A percentile compares a stretch with the other conserved stretches of the same genome.
phyloP scores from a whole-genome alignment of 2,329 filamentous ascomycete species.

The Zopfia rhizophila region DNA sequence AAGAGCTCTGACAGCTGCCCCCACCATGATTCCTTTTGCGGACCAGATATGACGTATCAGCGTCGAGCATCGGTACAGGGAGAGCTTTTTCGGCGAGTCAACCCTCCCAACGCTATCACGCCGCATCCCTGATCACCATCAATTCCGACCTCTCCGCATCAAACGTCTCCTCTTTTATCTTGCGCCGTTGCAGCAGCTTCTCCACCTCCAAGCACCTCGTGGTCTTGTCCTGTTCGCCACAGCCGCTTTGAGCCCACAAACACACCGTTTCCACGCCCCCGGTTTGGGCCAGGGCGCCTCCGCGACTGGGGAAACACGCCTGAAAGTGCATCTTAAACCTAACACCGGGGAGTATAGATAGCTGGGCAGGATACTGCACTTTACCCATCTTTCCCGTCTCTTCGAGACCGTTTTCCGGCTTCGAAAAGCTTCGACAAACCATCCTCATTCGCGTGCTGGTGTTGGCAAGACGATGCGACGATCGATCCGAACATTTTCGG shows the following conservation, averaged over 20 bases:
- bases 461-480: conserved; percentile 3
- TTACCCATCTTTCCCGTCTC: too few species aligned
- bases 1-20: conserved; percentile 25
- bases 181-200: conserved; percentile 26
- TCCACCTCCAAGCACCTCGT: conserved; percentile 32
- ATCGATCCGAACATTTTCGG: conserved; percentile 24
- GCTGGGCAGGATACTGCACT: too few species aligned
- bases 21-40: conserved; percentile 30
- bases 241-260: conserved; percentile 1
- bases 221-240: conserved; percentile 18
- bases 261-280: too few species aligned
- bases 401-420: too few species aligned
- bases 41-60: conserved; percentile 37
- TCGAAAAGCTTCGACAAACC: background rate
- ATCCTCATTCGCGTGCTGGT: background rate
- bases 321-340: too few species aligned
- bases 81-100: conserved; percentile 33
- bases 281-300: too few species aligned
- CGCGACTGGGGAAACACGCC: too few species aligned
- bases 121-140: conserved; percentile 17
- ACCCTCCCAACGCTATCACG: conserved; percentile 17
- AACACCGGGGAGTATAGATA: too few species aligned
- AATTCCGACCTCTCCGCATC: conserved; percentile 17
- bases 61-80: conserved; percentile 29
- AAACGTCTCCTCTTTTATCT: conserved; percentile 32